phyloP scores from a whole-genome alignment of 129 eudicot species.

The Chrysanthemum seticuspe region DNA sequence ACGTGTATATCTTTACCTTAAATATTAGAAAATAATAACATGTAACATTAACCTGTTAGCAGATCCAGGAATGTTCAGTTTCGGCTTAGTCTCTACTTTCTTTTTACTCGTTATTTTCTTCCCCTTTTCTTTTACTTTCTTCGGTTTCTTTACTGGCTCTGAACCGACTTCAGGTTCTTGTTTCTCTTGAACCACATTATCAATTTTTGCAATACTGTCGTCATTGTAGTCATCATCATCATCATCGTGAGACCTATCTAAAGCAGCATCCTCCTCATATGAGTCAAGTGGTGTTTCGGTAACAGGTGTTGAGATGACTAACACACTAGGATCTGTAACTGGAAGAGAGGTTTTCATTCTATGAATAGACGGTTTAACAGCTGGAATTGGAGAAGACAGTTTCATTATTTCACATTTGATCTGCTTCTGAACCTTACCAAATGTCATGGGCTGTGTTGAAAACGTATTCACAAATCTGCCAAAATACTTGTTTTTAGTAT shows the following conservation, averaged over 20 bases:
- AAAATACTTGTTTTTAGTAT: slow-evolving; percentile 14
- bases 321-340: slow-evolving; percentile 16
- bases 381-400: slow-evolving; percentile 26
- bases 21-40: neutral
- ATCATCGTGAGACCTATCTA: slow-evolving; percentile 29
- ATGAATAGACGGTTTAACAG: slow-evolving; percentile 23
- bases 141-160: slow-evolving; percentile 28
- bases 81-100: slow-evolving; percentile 39
- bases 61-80: slow-evolving; percentile 62
- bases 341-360: slow-evolving; percentile 23
- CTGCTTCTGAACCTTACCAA: slow-evolving; percentile 81
- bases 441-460: slow-evolving; percentile 55
- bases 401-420: slow-evolving; percentile 67
- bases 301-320: slow-evolving; percentile 27
- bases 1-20: neutral
- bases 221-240: slow-evolving; percentile 32
- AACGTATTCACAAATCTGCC: slow-evolving; percentile 67
- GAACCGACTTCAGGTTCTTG: slow-evolving; percentile 25
- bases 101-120: slow-evolving; percentile 42
- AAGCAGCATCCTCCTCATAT: slow-evolving; percentile 23
- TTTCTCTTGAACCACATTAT: slow-evolving; percentile 26
- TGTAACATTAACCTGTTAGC: slow-evolving; percentile 52
- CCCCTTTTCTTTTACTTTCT: slow-evolving; percentile 29
- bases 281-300: slow-evolving; percentile 23
- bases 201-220: slow-evolving; percentile 3